Base-by-base conservation (phyloP, 345 rosid species). In the Erodium maritimum region DNA sequence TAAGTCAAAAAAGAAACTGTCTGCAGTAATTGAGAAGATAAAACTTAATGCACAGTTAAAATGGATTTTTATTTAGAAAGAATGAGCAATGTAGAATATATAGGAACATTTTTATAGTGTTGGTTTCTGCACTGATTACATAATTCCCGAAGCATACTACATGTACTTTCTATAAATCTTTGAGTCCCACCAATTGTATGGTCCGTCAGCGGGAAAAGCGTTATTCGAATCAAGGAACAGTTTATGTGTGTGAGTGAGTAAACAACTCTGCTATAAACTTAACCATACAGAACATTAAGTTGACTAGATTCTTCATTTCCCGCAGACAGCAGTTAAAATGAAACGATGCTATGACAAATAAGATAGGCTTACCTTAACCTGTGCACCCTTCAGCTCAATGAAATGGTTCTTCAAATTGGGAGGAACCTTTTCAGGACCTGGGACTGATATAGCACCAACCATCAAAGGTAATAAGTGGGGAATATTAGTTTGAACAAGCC, bases 361-460 rank as follows among this genome's bases (percentile, higher is more conserved):
- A 17, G 4, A 22, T 55, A 34, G 50, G 60, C 85, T 73, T 63
- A 89, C 99, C 96, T 93, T 93, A 80, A 93, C 99, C 71, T 90
- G 99, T 51, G 99, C 95, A 74, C 97, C 97, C 71, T 93, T 93
- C 72, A 93, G 76, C 80, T 93, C 99, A 64, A 87, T 77, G 71
- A 89, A 93, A 58, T 87, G 91, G 65, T 81, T 71, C 79, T 85
- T 89, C 78, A 93, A 77, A 77, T 77, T 85, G 18, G 95, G 67
- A 69, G 87, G 95, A 66, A 93, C 95, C 75, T 78, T 87, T 65
- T 93, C 95, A 58, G 99, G 99, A 20, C 99, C 95, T 19, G 85
- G 87, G 56, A 93, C 88, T 73, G 99, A 89, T 72, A 93, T 93
- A 54, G 99, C 97, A 77, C 88, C 79, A 72, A 89, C 97, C 99